A percentile compares a stretch with the other conserved stretches of the same genome.
Evolutionary conservation across 2,329 filamentous ascomycete genomes (phyloP).

Genomic region (Calonectria ilicicola): DNA sequence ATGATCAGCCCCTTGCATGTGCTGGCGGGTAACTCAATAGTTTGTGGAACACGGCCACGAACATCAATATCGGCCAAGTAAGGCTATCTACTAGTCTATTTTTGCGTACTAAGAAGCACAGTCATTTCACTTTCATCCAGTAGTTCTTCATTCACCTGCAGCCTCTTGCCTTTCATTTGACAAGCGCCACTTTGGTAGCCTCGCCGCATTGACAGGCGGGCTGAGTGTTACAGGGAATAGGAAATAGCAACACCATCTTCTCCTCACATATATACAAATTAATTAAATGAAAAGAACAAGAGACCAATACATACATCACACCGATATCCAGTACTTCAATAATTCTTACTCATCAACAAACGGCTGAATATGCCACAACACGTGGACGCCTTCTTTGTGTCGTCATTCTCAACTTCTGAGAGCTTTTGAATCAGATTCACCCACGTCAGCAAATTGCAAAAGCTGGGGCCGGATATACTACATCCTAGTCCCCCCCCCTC

Average conservation of each 20-base stretch:
- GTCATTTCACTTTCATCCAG: not conserved
- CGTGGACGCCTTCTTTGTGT: too few species aligned
- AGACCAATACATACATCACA: not conserved
- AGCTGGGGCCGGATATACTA: not conserved
- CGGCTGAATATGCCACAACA: not conserved
- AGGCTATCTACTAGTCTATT: not conserved
- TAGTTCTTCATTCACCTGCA: not conserved
- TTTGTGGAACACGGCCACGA: not conserved
- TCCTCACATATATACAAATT: not conserved
- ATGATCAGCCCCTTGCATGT: slow-evolving; percentile 7
- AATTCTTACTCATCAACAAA: not conserved
- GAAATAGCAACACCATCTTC: not conserved
- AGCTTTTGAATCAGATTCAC: not conserved
- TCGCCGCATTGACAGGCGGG: not conserved
- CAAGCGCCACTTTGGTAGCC: not conserved
- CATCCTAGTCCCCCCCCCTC: not conserved
- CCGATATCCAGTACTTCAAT: not conserved
- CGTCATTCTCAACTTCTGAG: not conserved
- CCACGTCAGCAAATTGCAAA: not conserved
- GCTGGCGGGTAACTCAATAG: not conserved
- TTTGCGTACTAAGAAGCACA: not conserved
- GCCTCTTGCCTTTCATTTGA: not conserved
- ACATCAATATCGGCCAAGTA: not conserved
- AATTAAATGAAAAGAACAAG: not conserved
- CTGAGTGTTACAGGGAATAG: not conserved